phyloP scores from a whole-genome alignment of 2,329 filamentous ascomycete genomes.

The Trichoderma polysporum region DNA sequence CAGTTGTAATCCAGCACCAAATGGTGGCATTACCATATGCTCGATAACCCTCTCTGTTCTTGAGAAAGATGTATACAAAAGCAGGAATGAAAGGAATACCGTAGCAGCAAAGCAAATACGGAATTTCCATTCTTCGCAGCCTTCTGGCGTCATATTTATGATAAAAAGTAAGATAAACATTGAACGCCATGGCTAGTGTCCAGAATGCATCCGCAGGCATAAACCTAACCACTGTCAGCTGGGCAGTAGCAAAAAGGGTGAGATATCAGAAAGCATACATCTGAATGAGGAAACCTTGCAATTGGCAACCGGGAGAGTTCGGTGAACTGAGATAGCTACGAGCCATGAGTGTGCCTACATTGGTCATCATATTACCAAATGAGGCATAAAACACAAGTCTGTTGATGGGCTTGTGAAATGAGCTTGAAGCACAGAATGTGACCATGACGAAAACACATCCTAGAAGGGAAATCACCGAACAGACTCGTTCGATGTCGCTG shows the following conservation, averaged over 20 bases:
- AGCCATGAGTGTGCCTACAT: conserved; percentile 73
- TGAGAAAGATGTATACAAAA: conserved; percentile 65
- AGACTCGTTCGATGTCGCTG: conserved; percentile 62
- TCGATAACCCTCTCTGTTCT: conserved; percentile 47
- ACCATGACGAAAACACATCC: conserved; percentile 70
- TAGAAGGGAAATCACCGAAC: conserved; percentile 68
- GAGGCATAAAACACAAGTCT: conserved; percentile 80
- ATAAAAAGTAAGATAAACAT: conserved; percentile 81
- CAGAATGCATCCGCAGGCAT: conserved; percentile 74
- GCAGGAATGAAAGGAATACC: conserved; percentile 70
- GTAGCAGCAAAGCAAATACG: conserved; percentile 69
- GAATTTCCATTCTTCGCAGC: conserved; percentile 67
- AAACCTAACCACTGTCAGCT: conserved; percentile 57
- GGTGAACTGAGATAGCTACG: conserved; percentile 54
- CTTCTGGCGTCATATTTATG: conserved; percentile 65
- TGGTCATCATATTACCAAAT: conserved; percentile 76
- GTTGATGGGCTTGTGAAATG: conserved; percentile 85
- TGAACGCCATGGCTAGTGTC: conserved; percentile 80
- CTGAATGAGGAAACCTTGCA: conserved; percentile 78
- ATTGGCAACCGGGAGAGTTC: conserved; percentile 59
- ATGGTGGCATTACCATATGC: conserved; percentile 74
- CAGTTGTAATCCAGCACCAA: conserved; percentile 74
- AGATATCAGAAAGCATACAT: conserved; percentile 56
- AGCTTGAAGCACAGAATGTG: conserved; percentile 66
- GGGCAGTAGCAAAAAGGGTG: not conserved